Evolutionary conservation across 2,329 filamentous ascomycete species (phyloP).

Genomic region (Mycosphaerella sp.): DNA sequence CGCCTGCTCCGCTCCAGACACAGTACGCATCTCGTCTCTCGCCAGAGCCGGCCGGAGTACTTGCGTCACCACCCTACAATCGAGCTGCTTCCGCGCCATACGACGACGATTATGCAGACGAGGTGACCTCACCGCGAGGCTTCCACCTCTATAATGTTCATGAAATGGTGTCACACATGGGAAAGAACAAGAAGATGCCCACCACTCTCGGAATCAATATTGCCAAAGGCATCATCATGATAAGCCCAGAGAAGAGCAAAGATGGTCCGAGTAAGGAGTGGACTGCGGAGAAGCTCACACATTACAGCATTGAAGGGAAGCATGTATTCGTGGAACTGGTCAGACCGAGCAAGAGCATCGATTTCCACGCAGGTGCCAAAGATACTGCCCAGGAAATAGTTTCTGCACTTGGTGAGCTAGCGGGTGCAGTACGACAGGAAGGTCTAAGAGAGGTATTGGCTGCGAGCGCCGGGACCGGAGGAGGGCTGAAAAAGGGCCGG

Average conservation of each 20-base stretch:
- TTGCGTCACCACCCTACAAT: slow-evolving; percentile 53
- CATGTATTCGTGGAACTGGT: slow-evolving; percentile 95
- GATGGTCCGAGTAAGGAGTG: slow-evolving; percentile 87
- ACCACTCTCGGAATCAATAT: slow-evolving; percentile 94
- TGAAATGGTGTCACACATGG: slow-evolving; percentile 95
- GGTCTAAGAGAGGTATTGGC: slow-evolving; percentile 78
- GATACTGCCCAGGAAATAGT: slow-evolving; percentile 96
- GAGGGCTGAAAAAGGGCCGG: slow-evolving; percentile 69
- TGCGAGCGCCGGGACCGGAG: slow-evolving; percentile 61
- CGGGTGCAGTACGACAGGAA: slow-evolving; percentile 77
- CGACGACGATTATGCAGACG: slow-evolving; percentile 41
- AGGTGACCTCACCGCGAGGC: slow-evolving; percentile 59
- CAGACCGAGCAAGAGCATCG: slow-evolving; percentile 84
- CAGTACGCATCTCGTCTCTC: slow-evolving; percentile 37
- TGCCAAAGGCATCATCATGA: slow-evolving; percentile 79
- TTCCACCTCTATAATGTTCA: slow-evolving; percentile 96
- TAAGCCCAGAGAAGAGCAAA: slow-evolving; percentile 75
- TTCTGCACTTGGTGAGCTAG: slow-evolving; percentile 76
- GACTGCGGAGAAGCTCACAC: slow-evolving; percentile 90
- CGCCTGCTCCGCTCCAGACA: slow-evolving; percentile 37
- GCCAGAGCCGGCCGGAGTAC: slow-evolving; percentile 38
- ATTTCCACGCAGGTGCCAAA: slow-evolving; percentile 95
- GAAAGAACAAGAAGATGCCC: slow-evolving; percentile 96
- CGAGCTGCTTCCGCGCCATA: slow-evolving; percentile 36
- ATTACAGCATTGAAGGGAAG: slow-evolving; percentile 96